Evolutionary conservation across 805 yeast species (phyloP), one percentile per base, ranked within the genome.

Genomic region (Myxozyma neotropica): DNA sequence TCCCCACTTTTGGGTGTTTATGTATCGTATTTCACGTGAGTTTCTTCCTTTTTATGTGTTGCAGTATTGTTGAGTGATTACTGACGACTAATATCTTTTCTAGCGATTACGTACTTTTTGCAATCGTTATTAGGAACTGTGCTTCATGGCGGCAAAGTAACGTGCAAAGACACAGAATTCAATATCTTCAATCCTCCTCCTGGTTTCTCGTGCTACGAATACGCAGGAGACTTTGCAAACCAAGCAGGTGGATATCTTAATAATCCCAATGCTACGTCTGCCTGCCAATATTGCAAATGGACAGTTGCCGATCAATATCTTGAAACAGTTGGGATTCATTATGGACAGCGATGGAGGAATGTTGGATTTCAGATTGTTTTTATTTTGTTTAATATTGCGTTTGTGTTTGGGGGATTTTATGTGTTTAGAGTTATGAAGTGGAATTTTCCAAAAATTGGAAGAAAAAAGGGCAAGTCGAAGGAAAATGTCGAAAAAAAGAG

Each of bases 1-100:
- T 84, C 94, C 95, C 7, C 84, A 88, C 0, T 89, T 89, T 76
- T 89, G 95, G 95, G 83, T 81, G 46, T 89, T 86, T 71, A 87
- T 89, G 91, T 85, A 88, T 81, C 81, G 86, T 66, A 79, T 78
- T 17, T 85, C 89, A 26, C 89, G 27, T 94, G 79, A 7, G 80
- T 81, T 73, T 86, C 93, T 1, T 89, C 89, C 69, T 81, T 86
- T 71, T 76, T 88, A 58, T 83, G 82, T 29, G 10, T 6, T 29
- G 10, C 10, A 63, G 77, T 82, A 53, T 76, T 86, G 61, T 74
- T 84, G 47, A 77, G 74, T 24, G 73, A 70, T 29, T 39, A 75
- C 81, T 61, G 70, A 72, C 35, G 15, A 21, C 1, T 31, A 36
- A 19, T 13, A 21, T 19, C 4, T n/a, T 8, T 39, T 40, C 7